Base-by-base conservation (phyloP, 352 stramenopile genomes). In the Thraustochytrium sp. region DNA sequence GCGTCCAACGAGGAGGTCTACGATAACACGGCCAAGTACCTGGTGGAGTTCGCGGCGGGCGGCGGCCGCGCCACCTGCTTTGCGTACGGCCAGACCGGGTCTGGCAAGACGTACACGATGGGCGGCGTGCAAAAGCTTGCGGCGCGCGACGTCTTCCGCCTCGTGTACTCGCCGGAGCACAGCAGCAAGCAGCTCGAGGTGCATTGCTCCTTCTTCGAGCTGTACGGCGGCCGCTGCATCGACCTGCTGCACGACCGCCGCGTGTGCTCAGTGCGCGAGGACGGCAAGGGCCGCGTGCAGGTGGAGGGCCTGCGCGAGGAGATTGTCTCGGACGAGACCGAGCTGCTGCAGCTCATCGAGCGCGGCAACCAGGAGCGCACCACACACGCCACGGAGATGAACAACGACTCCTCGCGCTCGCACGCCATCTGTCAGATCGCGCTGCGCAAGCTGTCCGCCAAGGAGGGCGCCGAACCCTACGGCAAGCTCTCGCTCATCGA, bases 401-500 rank as follows among this genome's bases (percentile, higher is more conserved):
- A 97, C 63, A 90, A 94, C 77, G 91, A 95, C 44, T 95, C 90
- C 0, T 96, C 91, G 4, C 93, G 93, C n/a, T 96, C 92, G 34
- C 93, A 97, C 77, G 92, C 91, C 62, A 94, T 97, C 61, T 94
- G 92, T 76, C 91, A 96, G 73, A 93, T 97, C 49, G 91, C 86
- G 42, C 88, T 97, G 48, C 88, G 92, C 21, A 89, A 94, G 36
- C 23, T 18, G 5, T 38, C 65, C 3, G 42, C 38, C 38, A 21
- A 26, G 11, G 62, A 65, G 36, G 38, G 53, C 8, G 63, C 44
- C 68, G 49, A 65, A 36, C 76, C 88, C 34, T 86, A 90, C 59
- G 93, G 94, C 54, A 97, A 96, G 61, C 86, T 98, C 2, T 97
- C 92, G 37, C 93, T 99, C 40, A 98, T 98, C 76, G 96, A 99